phyloP scores from a whole-genome alignment of 306 rosid species.

The Argentina anserina region DNA sequence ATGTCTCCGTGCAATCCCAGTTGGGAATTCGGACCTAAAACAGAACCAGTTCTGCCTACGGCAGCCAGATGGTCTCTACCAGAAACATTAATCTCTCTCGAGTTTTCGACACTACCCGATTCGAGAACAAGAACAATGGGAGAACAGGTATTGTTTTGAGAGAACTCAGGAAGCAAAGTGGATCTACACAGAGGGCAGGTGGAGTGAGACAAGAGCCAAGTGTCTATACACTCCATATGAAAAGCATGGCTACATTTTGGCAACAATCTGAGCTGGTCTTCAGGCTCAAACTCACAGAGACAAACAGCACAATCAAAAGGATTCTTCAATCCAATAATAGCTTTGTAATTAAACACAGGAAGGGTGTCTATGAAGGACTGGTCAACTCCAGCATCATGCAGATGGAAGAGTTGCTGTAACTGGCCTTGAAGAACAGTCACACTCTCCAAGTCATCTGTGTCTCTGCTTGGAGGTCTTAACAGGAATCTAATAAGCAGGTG shows the following conservation, averaged over 20 bases:
- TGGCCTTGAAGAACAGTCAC: slow-evolving; percentile 91
- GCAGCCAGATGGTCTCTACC: slow-evolving; percentile 36
- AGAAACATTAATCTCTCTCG: slow-evolving; percentile 53
- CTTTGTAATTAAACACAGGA: slow-evolving; percentile 77
- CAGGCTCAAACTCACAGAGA: slow-evolving; percentile 83
- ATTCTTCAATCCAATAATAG: slow-evolving; percentile 73
- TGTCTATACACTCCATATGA: slow-evolving; percentile 88
- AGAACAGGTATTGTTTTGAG: slow-evolving; percentile 33
- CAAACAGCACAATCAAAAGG: slow-evolving; percentile 97
- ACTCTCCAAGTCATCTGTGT: slow-evolving; percentile 57
- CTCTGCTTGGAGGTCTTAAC: slow-evolving; percentile 53
- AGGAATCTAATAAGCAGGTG: slow-evolving; percentile 86
- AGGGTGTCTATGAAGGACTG: slow-evolving; percentile 86
- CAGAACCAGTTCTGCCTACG: slow-evolving; percentile 52
- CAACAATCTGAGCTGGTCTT: slow-evolving; percentile 76
- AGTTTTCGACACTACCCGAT: slow-evolving; percentile 71
- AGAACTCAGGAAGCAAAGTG: slow-evolving; percentile 60
- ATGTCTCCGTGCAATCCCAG: slow-evolving; percentile 32
- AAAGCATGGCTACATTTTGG: slow-evolving; percentile 97
- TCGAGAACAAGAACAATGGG: slow-evolving; percentile 85
- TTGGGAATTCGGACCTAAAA: slow-evolving; percentile 35
- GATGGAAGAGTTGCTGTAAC: slow-evolving; percentile 87
- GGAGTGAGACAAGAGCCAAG: slow-evolving; percentile 94
- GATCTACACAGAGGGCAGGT: slow-evolving; percentile 95
- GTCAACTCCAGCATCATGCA: slow-evolving; percentile 94